These are phyloP conservation scores for Plantago coronopus DNA, from an alignment of 305 asterid genomes.

Conservation along the genomic window DNA sequence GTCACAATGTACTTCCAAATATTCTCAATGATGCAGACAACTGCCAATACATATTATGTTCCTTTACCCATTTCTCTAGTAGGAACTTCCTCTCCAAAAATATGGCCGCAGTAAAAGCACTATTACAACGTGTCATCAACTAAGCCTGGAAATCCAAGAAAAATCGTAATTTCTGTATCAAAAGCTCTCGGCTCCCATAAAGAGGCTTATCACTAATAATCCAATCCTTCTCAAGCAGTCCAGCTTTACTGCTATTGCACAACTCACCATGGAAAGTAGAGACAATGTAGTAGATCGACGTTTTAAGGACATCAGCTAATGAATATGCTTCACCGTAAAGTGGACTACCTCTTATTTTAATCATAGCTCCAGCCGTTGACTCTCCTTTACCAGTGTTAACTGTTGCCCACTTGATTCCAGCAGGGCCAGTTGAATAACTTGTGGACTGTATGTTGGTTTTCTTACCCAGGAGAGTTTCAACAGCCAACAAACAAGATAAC, in stretches of 20 bases:
- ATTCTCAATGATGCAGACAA: too few relatives aligned
- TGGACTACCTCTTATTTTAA: constrained; percentile 66
- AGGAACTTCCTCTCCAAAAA: too few relatives aligned
- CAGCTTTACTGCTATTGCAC: constrained; percentile 55
- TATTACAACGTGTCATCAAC: too few relatives aligned
- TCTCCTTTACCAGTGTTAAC: constrained; percentile 63
- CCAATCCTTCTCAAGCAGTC: constrained; percentile 82
- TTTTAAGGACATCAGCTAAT: constrained; percentile 74
- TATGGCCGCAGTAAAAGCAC: too few relatives aligned
- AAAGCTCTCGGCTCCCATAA: constrained; percentile 74
- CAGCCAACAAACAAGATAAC: constrained; percentile 70
- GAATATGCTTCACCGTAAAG: constrained; percentile 63
- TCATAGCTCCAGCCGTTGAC: constrained; percentile 46
- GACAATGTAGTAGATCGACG: constrained; percentile 63
- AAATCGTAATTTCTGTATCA: constrained; percentile 60
- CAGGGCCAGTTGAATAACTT: constrained; percentile 52
- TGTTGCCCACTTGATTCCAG: constrained; percentile 88
- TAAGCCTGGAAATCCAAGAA: constrained; percentile 70
- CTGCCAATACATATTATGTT: too few relatives aligned
- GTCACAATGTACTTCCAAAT: too few relatives aligned
- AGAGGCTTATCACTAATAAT: constrained; percentile 52
- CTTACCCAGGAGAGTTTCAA: constrained; percentile 82
- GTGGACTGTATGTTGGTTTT: constrained; percentile 66
- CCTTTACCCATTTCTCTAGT: too few relatives aligned
- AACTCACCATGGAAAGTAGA: constrained; percentile 74